A percentile compares a stretch with the other conserved stretches of the same genome.
These are phyloP conservation scores for Lactarius pseudohatsudake DNA, from an alignment of 768 basidiomycete genomes.

Conservation along the genomic window DNA sequence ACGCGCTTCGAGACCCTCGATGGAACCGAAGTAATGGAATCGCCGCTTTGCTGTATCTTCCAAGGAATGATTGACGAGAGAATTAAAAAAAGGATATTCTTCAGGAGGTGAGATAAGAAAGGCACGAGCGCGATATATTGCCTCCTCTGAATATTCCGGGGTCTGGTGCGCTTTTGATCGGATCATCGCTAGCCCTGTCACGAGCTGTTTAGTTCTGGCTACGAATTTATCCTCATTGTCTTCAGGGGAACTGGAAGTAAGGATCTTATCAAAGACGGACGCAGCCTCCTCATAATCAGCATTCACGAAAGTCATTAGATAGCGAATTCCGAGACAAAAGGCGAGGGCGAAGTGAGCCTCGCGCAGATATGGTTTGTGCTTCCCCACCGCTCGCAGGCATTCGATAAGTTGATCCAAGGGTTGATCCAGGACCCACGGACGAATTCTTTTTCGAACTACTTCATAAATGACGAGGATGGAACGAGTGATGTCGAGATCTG, in stretches of 20 bases:
- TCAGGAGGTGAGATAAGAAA: not conserved
- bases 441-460: not conserved
- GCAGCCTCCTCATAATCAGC: not conserved
- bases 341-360: not conserved
- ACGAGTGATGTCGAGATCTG: not conserved
- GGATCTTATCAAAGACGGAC: not conserved
- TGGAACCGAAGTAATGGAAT: not conserved
- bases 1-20: not conserved
- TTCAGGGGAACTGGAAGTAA: not conserved
- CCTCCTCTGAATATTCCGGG: conserved; percentile 1
- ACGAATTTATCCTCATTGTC: not conserved
- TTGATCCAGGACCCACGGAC: not conserved
- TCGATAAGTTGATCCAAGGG: conserved; percentile 1
- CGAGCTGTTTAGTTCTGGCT: not conserved
- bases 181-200: not conserved
- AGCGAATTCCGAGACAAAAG: not conserved
- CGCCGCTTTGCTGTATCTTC: not conserved
- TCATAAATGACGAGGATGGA: not conserved
- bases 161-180: not conserved
- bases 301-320: not conserved
- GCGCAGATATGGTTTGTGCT: not conserved
- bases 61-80: not conserved
- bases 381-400: not conserved
- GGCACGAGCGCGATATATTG: not conserved
- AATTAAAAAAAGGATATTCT: not conserved